A percentile compares a stretch with the other conserved stretches of the same genome.
phyloP scores from a whole-genome alignment of 2,329 filamentous ascomycete genomes.

The Chaetomiaceae sp. region DNA sequence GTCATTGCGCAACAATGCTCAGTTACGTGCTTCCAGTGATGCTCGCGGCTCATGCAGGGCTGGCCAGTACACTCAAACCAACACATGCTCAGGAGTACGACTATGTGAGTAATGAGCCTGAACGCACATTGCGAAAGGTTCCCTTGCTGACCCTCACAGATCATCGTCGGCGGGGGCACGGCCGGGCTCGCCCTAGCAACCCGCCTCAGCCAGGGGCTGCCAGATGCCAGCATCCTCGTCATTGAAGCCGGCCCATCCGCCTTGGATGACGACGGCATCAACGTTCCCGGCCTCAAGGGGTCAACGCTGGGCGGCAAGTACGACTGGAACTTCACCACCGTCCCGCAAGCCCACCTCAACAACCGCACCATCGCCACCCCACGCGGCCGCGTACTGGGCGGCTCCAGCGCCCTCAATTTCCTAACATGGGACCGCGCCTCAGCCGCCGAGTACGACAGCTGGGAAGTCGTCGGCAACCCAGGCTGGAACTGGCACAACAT shows the following conservation, averaged over 20 bases:
- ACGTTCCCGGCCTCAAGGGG: constrained; percentile 29
- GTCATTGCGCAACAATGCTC: too few relatives aligned
- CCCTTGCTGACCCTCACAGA: not conserved
- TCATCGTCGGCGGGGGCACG: constrained; percentile 13
- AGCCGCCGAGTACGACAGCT: constrained; percentile 33
- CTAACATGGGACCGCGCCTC: constrained; percentile 33
- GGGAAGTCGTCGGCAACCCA: constrained; percentile 32
- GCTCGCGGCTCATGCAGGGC: too few relatives aligned
- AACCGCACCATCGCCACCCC: constrained; percentile 37
- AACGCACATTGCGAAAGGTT: not conserved
- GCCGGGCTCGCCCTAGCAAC: constrained; percentile 7
- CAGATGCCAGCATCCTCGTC: constrained; percentile 11
- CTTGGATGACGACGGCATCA: constrained; percentile 28
- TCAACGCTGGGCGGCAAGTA: constrained; percentile 24
- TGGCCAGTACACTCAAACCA: not conserved
- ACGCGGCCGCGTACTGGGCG: constrained; percentile 44
- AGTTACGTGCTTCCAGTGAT: too few relatives aligned
- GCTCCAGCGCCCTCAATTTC: constrained; percentile 42
- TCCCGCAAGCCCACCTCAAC: constrained; percentile 35
- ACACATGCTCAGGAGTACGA: not conserved
- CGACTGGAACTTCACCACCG: constrained; percentile 41
- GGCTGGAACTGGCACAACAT: constrained; percentile 26
- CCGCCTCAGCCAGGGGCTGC: constrained; percentile 8
- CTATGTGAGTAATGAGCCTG: not conserved
- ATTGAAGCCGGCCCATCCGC: constrained; percentile 29